Evolutionary conservation across 768 basidiomycete species (phyloP).

Genomic region (Boletellus sp.): DNA sequence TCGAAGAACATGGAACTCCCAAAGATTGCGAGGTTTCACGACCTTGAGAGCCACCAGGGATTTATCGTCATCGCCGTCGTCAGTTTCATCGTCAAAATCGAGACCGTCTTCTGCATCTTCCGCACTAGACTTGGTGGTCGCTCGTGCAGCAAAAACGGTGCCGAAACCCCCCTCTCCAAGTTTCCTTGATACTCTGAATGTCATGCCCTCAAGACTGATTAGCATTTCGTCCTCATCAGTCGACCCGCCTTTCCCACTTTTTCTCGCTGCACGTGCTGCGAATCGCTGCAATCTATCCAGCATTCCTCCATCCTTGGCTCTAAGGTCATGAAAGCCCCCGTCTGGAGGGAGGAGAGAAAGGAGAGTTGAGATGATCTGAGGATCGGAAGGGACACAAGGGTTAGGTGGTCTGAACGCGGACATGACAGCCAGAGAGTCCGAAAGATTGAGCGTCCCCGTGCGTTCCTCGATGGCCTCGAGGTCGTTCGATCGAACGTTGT

Average conservation of each 20-base stretch:
- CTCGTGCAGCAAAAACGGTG: conserved; percentile 83
- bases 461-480: conserved; percentile 48
- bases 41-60: conserved; percentile 84
- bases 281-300: conserved; percentile 74
- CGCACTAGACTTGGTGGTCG: conserved; percentile 41
- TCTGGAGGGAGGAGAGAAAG: conserved; percentile 63
- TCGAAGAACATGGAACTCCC: conserved; percentile 89
- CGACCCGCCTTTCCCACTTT: conserved; percentile 33
- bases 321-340: conserved; percentile 57
- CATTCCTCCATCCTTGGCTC: conserved; percentile 49
- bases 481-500: conserved; percentile 3
- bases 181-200: conserved; percentile 76
- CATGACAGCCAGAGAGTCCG: conserved; percentile 57
- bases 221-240: conserved; percentile 41
- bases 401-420: conserved; percentile 73
- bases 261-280: conserved; percentile 43
- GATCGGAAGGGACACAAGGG: conserved; percentile 85
- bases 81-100: conserved; percentile 41
- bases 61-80: conserved; percentile 51
- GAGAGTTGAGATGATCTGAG: conserved; percentile 56
- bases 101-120: conserved; percentile 43
- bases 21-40: conserved; percentile 81
- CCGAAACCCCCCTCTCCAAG: conserved; percentile 98
- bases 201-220: conserved; percentile 58
- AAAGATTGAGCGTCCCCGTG: conserved; percentile 61